Percentiles rank a stretch among this genome's conserved stretches.
These are phyloP conservation scores for Mycena galopus DNA, from an alignment of 768 basidiomycete genomes.

Conservation along the genomic window DNA sequence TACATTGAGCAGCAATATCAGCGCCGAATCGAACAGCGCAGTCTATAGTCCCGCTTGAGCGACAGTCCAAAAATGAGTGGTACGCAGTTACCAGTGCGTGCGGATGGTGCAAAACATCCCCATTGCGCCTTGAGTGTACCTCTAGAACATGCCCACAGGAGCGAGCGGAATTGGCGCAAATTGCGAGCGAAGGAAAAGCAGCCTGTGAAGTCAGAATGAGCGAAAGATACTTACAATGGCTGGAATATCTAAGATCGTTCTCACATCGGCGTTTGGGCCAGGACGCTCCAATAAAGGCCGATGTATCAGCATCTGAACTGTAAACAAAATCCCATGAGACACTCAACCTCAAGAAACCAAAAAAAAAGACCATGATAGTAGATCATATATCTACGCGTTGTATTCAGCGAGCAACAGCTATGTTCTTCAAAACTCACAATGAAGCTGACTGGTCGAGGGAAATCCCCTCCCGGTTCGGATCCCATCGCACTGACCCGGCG, in stretches of 20 bases:
- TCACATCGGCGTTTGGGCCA: too few species aligned
- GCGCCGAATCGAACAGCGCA: constrained; percentile 17
- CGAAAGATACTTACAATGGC: too few species aligned
- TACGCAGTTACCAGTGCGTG: constrained; percentile 1
- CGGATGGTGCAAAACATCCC: constrained; percentile 44
- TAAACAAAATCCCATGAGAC: constrained; percentile 12
- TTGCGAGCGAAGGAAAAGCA: constrained; percentile 54
- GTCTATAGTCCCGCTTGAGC: neutral
- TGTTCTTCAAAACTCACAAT: neutral
- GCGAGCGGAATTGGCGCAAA: constrained; percentile 58
- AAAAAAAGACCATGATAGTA: constrained; percentile 49
- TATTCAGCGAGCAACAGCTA: neutral
- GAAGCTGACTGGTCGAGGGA: constrained; percentile 29
- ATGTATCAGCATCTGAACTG: constrained; percentile 57
- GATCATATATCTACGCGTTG: constrained; percentile 40
- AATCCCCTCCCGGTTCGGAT: constrained; percentile 48
- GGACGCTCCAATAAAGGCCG: constrained; percentile 67
- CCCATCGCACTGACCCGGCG: constrained; percentile 56
- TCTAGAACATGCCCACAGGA: constrained; percentile 54
- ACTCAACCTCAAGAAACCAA: too few species aligned
- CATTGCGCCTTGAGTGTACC: constrained; percentile 5
- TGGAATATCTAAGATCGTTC: too few species aligned
- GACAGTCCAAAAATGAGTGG: neutral
- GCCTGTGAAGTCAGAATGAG: constrained; percentile 1
- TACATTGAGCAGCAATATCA: constrained; percentile 25